These are phyloP conservation scores for Draba incana DNA, from an alignment of 345 rosid genomes.

Conservation along the genomic window DNA sequence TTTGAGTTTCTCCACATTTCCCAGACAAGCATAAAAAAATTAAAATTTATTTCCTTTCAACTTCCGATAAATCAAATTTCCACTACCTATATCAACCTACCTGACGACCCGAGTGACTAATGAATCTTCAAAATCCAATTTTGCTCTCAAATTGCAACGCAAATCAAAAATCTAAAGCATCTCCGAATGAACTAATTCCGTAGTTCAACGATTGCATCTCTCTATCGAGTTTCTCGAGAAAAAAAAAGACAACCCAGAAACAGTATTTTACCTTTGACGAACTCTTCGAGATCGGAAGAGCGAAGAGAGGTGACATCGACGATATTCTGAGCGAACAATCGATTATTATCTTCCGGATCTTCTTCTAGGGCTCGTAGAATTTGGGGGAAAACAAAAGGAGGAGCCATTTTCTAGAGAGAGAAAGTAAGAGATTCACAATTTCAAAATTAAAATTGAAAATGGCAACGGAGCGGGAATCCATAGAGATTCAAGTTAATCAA, in stretches of 20 bases:
- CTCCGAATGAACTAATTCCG: background rate
- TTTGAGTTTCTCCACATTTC: too few species aligned
- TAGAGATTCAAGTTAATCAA: background rate
- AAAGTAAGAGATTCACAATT: slow-evolving; percentile 26
- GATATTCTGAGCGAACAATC: slow-evolving; percentile 59
- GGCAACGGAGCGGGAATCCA: slow-evolving; percentile 38
- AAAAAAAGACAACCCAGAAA: background rate
- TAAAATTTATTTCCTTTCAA: too few species aligned
- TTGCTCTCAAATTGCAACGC: background rate
- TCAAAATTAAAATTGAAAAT: slow-evolving; percentile 37
- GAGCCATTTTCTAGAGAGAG: slow-evolving; percentile 62
- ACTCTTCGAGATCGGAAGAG: slow-evolving; percentile 73
- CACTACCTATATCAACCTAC: too few species aligned
- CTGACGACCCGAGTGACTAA: too few species aligned
- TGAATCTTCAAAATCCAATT: background rate
- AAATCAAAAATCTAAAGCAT: background rate
- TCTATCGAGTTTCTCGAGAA: background rate
- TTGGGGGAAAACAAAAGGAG: slow-evolving; percentile 74
- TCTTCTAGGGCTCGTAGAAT: slow-evolving; percentile 71
- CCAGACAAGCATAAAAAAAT: too few species aligned
- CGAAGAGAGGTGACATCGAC: slow-evolving; percentile 61
- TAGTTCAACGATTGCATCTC: background rate
- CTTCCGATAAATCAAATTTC: too few species aligned
- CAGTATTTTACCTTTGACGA: slow-evolving; percentile 73
- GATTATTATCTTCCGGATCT: slow-evolving; percentile 49